Percentiles rank a stretch among this genome's conserved stretches.
Evolutionary conservation across 495 filamentous ascomycete genomes (phyloP).

Genomic region (Tuber microsphaerosporum): DNA sequence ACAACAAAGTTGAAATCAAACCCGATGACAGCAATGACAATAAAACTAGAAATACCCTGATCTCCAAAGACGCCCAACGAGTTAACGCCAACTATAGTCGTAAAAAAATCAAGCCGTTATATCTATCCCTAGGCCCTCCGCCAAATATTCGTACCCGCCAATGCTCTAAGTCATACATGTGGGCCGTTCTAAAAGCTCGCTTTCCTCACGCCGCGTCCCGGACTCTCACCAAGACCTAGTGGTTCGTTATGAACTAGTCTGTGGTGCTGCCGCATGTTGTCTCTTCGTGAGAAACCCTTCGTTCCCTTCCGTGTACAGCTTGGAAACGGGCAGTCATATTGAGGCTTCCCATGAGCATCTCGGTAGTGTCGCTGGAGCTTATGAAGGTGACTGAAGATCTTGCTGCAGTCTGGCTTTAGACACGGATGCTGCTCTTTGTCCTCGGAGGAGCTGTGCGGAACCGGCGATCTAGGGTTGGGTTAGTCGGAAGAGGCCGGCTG

Average conservation of each 20-base stretch:
- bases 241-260: conserved; percentile 28
- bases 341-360: conserved; percentile 27
- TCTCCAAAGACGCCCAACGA: not conserved
- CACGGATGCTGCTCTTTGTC: conserved; percentile 26
- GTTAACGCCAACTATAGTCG: not conserved
- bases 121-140: not conserved
- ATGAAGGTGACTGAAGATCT: conserved; percentile 30
- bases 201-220: conserved; percentile 4
- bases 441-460: conserved; percentile 13
- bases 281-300: conserved; percentile 29
- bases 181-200: not conserved
- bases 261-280: conserved; percentile 36
- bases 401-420: conserved; percentile 25
- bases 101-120: not conserved
- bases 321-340: conserved; percentile 34
- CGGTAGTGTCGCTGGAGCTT: conserved; percentile 30
- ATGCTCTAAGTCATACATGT: not conserved
- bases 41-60: not conserved
- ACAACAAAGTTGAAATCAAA: not conserved
- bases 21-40: not conserved
- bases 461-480: conserved; percentile 1
- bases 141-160: not conserved
- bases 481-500: not conserved
- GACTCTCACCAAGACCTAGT: conserved; percentile 10
- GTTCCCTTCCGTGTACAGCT: conserved; percentile 25